Evolutionary conservation across 1,139 yeast genomes (phyloP).

Genomic region (Magnusiomyces tetraspermus): DNA sequence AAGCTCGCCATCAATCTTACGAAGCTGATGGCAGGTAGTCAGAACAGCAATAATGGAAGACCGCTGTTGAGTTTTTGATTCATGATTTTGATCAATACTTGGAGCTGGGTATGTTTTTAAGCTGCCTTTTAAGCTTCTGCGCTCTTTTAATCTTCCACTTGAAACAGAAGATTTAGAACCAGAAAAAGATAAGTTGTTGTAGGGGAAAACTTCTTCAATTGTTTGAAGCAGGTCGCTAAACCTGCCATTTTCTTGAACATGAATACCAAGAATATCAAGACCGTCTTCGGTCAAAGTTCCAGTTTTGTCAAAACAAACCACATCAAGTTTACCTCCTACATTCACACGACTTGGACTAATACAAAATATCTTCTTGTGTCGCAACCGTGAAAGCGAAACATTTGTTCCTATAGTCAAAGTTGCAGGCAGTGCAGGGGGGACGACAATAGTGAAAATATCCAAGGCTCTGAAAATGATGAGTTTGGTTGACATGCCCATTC

Average conservation of each 20-base stretch:
- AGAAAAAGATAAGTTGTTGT: conserved; percentile 2
- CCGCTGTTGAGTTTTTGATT: conserved; percentile 5
- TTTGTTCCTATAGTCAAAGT: conserved; percentile 93
- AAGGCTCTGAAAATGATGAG: conserved; percentile 79
- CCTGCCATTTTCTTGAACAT: conserved; percentile 34
- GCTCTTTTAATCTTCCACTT: neutral
- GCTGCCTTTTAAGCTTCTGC: neutral
- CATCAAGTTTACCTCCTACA: conserved; percentile 87
- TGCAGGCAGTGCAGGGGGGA: conserved; percentile 98
- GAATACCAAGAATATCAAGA: conserved; percentile 82
- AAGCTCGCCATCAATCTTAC: conserved; percentile 65
- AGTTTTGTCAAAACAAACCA: conserved; percentile 89
- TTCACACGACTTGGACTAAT: conserved; percentile 90
- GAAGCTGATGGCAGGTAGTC: conserved; percentile 81
- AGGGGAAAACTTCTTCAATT: conserved; percentile 26
- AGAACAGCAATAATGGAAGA: conserved; percentile 35
- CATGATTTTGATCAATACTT: neutral
- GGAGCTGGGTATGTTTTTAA: neutral
- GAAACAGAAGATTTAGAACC: conserved; percentile 8
- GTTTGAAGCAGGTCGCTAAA: conserved; percentile 40
- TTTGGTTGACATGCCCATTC: conserved; percentile 58
- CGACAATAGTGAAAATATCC: conserved; percentile 90
- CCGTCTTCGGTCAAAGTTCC: conserved; percentile 98
- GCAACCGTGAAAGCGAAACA: conserved; percentile 72
- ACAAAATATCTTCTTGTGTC: conserved; percentile 64